A percentile compares a stretch with the other conserved stretches of the same genome.
Conservation (phyloP, 345 rosid genomes). For the Camelina laxa region DNA sequence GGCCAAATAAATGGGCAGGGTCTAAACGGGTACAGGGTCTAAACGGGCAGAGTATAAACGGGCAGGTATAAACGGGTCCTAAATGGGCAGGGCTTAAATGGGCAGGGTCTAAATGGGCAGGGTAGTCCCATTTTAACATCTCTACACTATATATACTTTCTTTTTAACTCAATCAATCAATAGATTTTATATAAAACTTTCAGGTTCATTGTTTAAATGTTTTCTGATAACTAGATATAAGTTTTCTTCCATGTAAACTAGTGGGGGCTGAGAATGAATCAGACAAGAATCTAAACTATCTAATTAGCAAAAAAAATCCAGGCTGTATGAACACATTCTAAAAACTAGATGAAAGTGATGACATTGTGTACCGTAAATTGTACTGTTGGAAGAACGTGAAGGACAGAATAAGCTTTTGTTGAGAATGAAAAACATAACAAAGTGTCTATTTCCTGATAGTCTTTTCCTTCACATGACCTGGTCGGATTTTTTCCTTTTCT, state of each 20-base stretch:
- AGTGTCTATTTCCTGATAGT: conserved; percentile 18
- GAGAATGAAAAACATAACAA: conserved; percentile 35
- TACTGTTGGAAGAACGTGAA: conserved; percentile 36
- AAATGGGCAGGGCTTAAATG: too few relatives aligned
- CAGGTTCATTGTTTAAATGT: conserved; percentile 1
- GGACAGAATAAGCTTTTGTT: conserved; percentile 23
- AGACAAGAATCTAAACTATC: conserved; percentile 6
- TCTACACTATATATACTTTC: too few relatives aligned
- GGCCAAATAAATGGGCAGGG: too few relatives aligned
- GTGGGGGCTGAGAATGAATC: neutral
- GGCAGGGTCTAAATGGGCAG: too few relatives aligned
- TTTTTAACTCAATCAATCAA: too few relatives aligned
- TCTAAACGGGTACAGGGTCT: too few relatives aligned
- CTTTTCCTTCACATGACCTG: conserved; percentile 43
- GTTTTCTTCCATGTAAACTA: conserved; percentile 1
- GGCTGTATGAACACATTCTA: conserved; percentile 24
- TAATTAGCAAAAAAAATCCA: conserved; percentile 1
- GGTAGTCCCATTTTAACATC: too few relatives aligned
- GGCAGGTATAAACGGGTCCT: too few relatives aligned
- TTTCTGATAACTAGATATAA: conserved; percentile 2
- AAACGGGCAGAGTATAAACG: too few relatives aligned
- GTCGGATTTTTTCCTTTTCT: conserved; percentile 24
- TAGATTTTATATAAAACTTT: too few relatives aligned
- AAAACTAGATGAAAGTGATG: neutral
- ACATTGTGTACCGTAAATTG: conserved; percentile 18